Evolutionary conservation across 1,284 basidiomycete species (phyloP).

Genomic region (Ceratobasidium sp.): DNA sequence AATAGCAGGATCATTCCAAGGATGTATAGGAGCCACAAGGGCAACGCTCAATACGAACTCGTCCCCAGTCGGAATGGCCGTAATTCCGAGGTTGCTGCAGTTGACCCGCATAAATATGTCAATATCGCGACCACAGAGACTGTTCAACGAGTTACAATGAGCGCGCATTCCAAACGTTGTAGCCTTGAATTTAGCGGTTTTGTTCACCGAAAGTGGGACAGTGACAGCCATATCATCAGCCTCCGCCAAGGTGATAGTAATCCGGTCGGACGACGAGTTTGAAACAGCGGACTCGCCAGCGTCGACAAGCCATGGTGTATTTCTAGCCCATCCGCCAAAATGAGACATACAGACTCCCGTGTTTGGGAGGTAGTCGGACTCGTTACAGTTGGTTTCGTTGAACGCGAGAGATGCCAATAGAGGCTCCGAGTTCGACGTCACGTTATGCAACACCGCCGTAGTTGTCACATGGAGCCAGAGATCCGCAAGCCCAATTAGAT

Average conservation of each 20-base stretch:
- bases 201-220: neutral
- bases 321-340: conserved; percentile 2
- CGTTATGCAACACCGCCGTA: neutral
- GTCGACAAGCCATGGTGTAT: neutral
- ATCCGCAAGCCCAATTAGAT: conserved; percentile 10
- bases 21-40: neutral
- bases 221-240: conserved; percentile 2
- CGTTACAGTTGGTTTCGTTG: neutral
- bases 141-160: neutral
- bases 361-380: neutral
- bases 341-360: neutral
- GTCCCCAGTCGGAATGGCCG: neutral
- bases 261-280: neutral
- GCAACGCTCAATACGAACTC: neutral
- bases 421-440: neutral
- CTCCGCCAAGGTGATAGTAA: neutral
- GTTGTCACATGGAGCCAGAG: conserved; percentile 8
- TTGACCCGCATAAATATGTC: too few relatives aligned
- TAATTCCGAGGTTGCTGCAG: neutral
- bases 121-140: neutral
- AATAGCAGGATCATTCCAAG: neutral
- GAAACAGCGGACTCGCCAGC: neutral
- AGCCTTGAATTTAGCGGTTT: neutral
- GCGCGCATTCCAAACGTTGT: conserved; percentile 15
- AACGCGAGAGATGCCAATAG: neutral